Evolutionary conservation across 129 eudicot species (phyloP), one percentile per base, ranked within the genome.

Genomic region (Sambucus nigra): DNA sequence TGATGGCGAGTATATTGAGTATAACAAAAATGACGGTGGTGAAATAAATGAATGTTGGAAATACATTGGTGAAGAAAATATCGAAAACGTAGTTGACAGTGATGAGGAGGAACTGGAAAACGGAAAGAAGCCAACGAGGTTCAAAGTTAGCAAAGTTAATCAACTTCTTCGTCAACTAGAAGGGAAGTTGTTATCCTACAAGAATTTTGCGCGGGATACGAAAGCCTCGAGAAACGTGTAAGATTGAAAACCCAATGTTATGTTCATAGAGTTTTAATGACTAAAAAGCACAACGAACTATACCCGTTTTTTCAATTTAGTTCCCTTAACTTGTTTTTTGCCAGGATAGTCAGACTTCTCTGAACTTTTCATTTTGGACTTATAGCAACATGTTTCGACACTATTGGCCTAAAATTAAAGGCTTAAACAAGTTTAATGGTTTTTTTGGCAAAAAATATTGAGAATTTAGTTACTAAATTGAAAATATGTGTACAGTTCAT

Each of bases 131-230:
- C 86, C 91, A 63, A 72, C 57, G 2, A 67, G 27, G 47, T 86
- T 92, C 55, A 64, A 64, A 44, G 80, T 86, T 23, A 48, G 71
- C 65, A 84, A 75, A 69, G 96, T 92, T 55, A 74, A 92, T 74
- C 76, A 49, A 57, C 73, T 82, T 67, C 53, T 92, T 29, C 70
- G 60, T 44, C 94, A 82, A 58, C 49, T 92, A 25, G 95, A 86
- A 78, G 96, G 99, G 41, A 92, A 86, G 33, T 54, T 82, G 51
- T 69, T 85, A 50, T 92, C 99, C 31, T 92, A 82, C 73, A 92
- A 77, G 73, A 82, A 86, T 76, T 92, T 92, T 76, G 96, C 99
- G 22, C 87, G 99, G 17, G 99, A 92, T 65, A 92, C 99, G 41
- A 92, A 86, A 78, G 86, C 96, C 59, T 75, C 96, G 35, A 72